Conservation (phyloP, 2,329 filamentous ascomycete genomes). For the Pseudocercospora fijiensis region DNA sequence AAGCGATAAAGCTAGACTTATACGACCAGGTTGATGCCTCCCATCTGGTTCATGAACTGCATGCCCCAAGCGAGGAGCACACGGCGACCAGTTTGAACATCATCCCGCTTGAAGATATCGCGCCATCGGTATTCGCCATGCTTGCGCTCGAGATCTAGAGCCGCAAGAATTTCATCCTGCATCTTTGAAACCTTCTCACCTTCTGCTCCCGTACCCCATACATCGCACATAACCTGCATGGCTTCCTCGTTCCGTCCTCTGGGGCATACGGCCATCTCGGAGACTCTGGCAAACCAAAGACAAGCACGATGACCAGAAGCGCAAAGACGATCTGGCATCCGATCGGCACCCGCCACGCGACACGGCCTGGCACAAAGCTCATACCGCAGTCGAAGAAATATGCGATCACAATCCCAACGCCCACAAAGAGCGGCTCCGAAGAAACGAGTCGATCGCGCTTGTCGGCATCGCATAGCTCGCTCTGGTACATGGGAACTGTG, state of each 20-base stretch:
- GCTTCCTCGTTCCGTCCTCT: conserved; percentile 37
- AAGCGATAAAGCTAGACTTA: conserved; percentile 18
- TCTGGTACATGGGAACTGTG: conserved; percentile 47
- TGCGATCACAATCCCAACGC: conserved; percentile 37
- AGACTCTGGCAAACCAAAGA: conserved; percentile 41
- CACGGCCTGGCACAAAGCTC: conserved; percentile 43
- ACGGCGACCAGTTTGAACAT: conserved; percentile 43
- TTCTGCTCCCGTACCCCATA: conserved; percentile 34
- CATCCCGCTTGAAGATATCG: conserved; percentile 42
- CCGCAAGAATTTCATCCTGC: conserved; percentile 41
- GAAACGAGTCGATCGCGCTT: conserved; percentile 38
- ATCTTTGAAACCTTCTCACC: conserved; percentile 33
- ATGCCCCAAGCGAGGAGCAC: conserved; percentile 38
- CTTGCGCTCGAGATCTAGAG: conserved; percentile 39
- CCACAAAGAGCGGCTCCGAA: conserved; percentile 39
- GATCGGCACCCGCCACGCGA: conserved; percentile 51
- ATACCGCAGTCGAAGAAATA: conserved; percentile 42
- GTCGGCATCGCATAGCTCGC: conserved; percentile 38
- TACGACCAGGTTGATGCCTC: conserved; percentile 43
- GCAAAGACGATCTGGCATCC: conserved; percentile 46
- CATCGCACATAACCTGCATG: conserved; percentile 37
- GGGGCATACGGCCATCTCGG: conserved; percentile 45
- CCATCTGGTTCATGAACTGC: conserved; percentile 34
- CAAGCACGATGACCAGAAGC: conserved; percentile 43
- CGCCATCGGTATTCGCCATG: conserved; percentile 44